Evolutionary conservation across 2,329 filamentous ascomycete species (phyloP).

Genomic region (Rasamsonia emersonii): DNA sequence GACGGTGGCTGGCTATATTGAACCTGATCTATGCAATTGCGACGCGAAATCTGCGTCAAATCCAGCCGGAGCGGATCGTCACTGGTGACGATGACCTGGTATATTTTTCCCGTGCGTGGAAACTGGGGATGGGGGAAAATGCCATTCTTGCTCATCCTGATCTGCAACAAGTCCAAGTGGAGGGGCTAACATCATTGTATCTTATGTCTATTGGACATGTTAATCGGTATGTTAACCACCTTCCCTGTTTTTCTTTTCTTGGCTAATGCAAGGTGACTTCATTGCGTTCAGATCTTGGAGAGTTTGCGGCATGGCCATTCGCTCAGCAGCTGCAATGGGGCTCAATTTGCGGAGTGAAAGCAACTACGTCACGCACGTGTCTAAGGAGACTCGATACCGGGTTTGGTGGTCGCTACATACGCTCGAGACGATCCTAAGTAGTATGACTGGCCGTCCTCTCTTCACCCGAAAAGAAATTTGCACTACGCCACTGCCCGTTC

Average conservation of each 20-base stretch:
- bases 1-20: slow-evolving; percentile 34
- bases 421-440: slow-evolving; percentile 32
- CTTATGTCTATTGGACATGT: slow-evolving; percentile 32
- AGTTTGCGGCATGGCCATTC: slow-evolving; percentile 31
- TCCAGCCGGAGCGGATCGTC: slow-evolving; percentile 17
- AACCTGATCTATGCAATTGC: slow-evolving; percentile 39
- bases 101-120: slow-evolving; percentile 37
- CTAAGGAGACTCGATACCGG: slow-evolving; percentile 35
- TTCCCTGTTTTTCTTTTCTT: neutral
- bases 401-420: slow-evolving; percentile 38
- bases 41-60: slow-evolving; percentile 25
- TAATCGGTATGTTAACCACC: slow-evolving; percentile 28
- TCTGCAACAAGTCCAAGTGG: slow-evolving; percentile 36
- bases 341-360: slow-evolving; percentile 36
- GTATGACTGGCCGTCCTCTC: slow-evolving; percentile 36
- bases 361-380: slow-evolving; percentile 22
- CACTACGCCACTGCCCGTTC: slow-evolving; percentile 33
- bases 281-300: slow-evolving; percentile 30
- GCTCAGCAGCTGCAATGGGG: slow-evolving; percentile 34
- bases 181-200: slow-evolving; percentile 34
- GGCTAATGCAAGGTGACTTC: slow-evolving; percentile 1
- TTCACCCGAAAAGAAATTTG: slow-evolving; percentile 30
- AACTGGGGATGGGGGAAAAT: slow-evolving; percentile 27
- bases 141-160: slow-evolving; percentile 32
- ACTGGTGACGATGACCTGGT: slow-evolving; percentile 26